Conservation (phyloP, 257 asterid species). For the Asclepias syriaca region DNA sequence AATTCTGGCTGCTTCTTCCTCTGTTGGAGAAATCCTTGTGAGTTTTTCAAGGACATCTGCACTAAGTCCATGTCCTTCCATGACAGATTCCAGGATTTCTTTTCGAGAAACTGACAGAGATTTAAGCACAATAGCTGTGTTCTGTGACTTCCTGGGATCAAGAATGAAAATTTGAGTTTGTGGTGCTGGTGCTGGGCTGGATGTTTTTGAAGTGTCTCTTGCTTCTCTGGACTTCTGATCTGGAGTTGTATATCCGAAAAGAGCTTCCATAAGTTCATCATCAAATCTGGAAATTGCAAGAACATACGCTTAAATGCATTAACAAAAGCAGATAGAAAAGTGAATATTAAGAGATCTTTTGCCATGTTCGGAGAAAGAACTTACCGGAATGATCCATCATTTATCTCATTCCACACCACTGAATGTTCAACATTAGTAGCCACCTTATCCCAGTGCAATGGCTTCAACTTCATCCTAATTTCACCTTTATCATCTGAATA, state of each 20-base stretch:
- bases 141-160: conserved; percentile 75
- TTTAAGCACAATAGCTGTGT: conserved; percentile 66
- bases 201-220: conserved; percentile 23
- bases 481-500: conserved; percentile 22
- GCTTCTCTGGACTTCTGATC: conserved; percentile 30
- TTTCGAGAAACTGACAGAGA: conserved; percentile 53
- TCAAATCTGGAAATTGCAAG: conserved; percentile 46
- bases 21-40: conserved; percentile 60
- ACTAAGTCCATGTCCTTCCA: conserved; percentile 59
- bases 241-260: conserved; percentile 50
- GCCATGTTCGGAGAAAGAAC: background rate
- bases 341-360: background rate
- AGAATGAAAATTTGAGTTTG: conserved; percentile 54
- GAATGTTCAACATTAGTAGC: conserved; percentile 67
- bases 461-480: conserved; percentile 51
- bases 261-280: conserved; percentile 67
- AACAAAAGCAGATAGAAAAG: background rate
- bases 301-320: background rate
- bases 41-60: conserved; percentile 70
- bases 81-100: conserved; percentile 59
- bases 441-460: conserved; percentile 92
- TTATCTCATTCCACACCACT: conserved; percentile 84
- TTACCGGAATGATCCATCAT: conserved; percentile 78
- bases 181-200: conserved; percentile 28
- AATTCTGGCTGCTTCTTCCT: conserved; percentile 57